A percentile compares a stretch with the other conserved stretches of the same genome.
These are phyloP conservation scores for Xylaria nigripes DNA, from an alignment of 495 filamentous ascomycete genomes.

Conservation along the genomic window DNA sequence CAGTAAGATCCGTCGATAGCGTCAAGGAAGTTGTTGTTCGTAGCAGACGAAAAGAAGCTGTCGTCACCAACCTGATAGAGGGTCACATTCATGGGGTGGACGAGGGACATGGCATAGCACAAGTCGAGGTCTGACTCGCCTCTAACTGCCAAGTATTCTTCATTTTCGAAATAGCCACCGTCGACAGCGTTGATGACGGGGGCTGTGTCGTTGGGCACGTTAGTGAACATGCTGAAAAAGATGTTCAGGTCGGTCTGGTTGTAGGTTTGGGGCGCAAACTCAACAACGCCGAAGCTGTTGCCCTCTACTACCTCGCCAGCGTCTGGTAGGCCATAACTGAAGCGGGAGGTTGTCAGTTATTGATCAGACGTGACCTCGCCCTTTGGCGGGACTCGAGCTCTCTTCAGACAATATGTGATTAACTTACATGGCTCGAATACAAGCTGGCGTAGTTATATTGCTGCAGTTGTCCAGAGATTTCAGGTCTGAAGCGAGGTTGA, in stretches of 20 bases:
- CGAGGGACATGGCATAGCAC: conserved; percentile 28
- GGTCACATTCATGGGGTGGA: conserved; percentile 34
- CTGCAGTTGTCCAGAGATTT: conserved; percentile 21
- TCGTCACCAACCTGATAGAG: conserved; percentile 32
- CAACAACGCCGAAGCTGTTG: conserved; percentile 29
- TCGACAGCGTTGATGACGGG: conserved; percentile 15
- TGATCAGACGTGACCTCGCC: no score
- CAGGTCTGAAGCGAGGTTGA: not conserved
- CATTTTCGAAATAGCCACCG: conserved; percentile 1
- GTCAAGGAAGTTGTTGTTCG: conserved; percentile 38
- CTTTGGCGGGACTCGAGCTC: not conserved
- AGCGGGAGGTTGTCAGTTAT: not conserved
- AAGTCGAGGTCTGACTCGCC: conserved; percentile 23
- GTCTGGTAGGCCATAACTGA: conserved; percentile 14
- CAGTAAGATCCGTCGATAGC: conserved; percentile 34
- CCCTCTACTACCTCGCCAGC: conserved; percentile 11
- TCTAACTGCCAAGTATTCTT: not conserved
- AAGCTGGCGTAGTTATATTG: conserved; percentile 25
- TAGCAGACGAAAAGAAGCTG: conserved; percentile 19
- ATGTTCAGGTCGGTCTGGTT: conserved; percentile 44
- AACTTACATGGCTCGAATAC: conserved; percentile 27
- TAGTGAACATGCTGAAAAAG: conserved; percentile 43
- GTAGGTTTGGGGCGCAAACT: conserved; percentile 29
- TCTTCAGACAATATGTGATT: conserved; percentile 4
- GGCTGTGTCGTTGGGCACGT: conserved; percentile 13